These are phyloP conservation scores for Gossypium davidsonii DNA, from an alignment of 441 rosid genomes.

Conservation along the genomic window DNA sequence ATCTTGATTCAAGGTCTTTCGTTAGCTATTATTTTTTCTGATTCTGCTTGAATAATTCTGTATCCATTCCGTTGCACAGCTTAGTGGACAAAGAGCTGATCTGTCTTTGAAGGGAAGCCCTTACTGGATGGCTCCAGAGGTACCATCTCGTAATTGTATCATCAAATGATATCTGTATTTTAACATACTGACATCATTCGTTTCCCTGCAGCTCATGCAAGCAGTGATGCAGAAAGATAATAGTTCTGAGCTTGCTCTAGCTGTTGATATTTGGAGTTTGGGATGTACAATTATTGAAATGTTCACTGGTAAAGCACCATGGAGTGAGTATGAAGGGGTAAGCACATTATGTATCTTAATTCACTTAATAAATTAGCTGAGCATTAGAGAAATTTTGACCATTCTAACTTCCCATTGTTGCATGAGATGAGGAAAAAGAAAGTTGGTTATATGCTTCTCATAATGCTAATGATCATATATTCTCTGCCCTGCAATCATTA, in stretches of 20 bases:
- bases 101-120: conserved; percentile 95
- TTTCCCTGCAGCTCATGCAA: conserved; percentile 67
- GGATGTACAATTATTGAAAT: conserved; percentile 96
- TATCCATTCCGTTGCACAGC: conserved; percentile 37
- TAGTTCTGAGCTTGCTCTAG: conserved; percentile 73
- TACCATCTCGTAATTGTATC: conserved; percentile 22
- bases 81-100: conserved; percentile 76
- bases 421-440: background rate
- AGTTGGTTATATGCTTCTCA: background rate
- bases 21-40: background rate
- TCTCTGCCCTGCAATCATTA: background rate
- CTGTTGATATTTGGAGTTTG: conserved; percentile 96
- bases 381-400: background rate
- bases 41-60: conserved; percentile 2
- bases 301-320: conserved; percentile 94
- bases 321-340: conserved; percentile 96
- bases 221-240: conserved; percentile 80
- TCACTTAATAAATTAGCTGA: background rate
- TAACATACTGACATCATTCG: conserved; percentile 19
- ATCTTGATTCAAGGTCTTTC: background rate
- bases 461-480: background rate
- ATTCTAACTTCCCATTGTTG: background rate
- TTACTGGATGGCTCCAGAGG: conserved; percentile 99
- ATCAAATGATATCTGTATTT: conserved; percentile 4
- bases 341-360: conserved; percentile 18